Evolutionary conservation across 305 asterid species (phyloP), one percentile per base, ranked within the genome.

Genomic region (Solanum hybrid): DNA sequence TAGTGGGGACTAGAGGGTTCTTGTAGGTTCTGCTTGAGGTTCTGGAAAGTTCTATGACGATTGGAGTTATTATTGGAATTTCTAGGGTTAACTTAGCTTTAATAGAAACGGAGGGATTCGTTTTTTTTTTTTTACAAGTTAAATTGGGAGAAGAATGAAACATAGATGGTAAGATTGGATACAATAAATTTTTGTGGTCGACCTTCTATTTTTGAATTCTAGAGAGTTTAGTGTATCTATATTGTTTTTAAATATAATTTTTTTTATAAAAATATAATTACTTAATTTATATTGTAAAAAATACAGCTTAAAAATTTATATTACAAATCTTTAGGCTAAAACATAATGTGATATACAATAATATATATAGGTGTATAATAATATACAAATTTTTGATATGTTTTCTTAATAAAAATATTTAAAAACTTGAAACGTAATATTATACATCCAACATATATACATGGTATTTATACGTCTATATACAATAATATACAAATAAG

Each of bases 21-120:
- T 82, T 76, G 17, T 36, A 79, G 75, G 75, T 29, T 24, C 64
- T 31, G 10, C 11, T 29, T 29, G 73, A 51, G 75, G 72, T 84
- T 85, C 87, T 51, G 27, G 87, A 85, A 85, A 51, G 87, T 85
- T 85, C 87, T 11, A 56, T 85, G 32, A 85, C 42, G 87, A 85
- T 20, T 85, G 75, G 31, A 51, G 22, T 36, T 84, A 85, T 56
- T 85, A 85, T 20, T 85, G 31, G 42, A 82, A 85, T 51, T 79
- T 82, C 11, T 51, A 56, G 87, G 87, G 87, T 85, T 85, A 26
- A 14, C 36, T 80, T 40, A 17, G 37, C n/a, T 27, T 40, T 40
- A 80, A 80, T 10, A 1, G 4, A 27, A 46, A 6, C 27, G 5
- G 17, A 12, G 37, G 71, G 71, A n/a, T 38, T 26, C 10, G 7